Conservation (phyloP, 2,329 filamentous ascomycete genomes). For the Ceratocystis eucalypticola region DNA sequence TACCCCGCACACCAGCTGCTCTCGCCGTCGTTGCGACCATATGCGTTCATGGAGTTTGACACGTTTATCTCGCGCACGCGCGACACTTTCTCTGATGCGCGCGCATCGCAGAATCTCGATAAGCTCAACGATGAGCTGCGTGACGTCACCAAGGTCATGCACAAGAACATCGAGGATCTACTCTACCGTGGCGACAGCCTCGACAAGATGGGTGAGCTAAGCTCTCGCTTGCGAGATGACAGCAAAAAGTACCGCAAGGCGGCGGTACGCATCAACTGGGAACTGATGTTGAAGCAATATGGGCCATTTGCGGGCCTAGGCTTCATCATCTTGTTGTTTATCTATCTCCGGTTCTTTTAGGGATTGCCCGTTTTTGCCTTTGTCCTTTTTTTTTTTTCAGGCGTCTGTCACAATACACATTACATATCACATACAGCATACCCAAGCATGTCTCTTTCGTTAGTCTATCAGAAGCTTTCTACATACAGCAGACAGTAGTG, state of each 20-base stretch:
- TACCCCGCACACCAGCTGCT: slow-evolving; percentile 65
- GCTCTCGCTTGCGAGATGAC: slow-evolving; percentile 73
- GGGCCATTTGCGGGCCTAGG: slow-evolving; percentile 74
- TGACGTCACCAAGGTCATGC: slow-evolving; percentile 99
- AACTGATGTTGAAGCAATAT: slow-evolving; percentile 90
- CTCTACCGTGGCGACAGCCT: slow-evolving; percentile 87
- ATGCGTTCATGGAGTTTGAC: slow-evolving; percentile 96
- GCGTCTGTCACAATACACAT: neutral
- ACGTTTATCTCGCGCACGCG: slow-evolving; percentile 90
- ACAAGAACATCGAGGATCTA: slow-evolving; percentile 97
- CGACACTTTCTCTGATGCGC: slow-evolving; percentile 83
- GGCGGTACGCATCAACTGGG: slow-evolving; percentile 95
- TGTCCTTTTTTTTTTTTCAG: neutral
- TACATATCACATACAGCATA: too few species aligned
- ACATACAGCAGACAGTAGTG: too few species aligned
- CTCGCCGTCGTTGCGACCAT: slow-evolving; percentile 64
- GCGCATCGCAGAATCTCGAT: slow-evolving; percentile 83
- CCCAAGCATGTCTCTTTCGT: too few species aligned
- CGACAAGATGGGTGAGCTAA: slow-evolving; percentile 95
- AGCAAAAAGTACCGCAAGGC: slow-evolving; percentile 88
- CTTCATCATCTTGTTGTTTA: slow-evolving; percentile 69
- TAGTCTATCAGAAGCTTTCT: too few species aligned
- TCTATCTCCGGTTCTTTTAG: slow-evolving; percentile 89
- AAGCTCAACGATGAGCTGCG: slow-evolving; percentile 93
- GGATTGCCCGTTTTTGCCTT: neutral